Conservation (phyloP, 352 stramenopile species). For the Pythium aphanidermatum region DNA sequence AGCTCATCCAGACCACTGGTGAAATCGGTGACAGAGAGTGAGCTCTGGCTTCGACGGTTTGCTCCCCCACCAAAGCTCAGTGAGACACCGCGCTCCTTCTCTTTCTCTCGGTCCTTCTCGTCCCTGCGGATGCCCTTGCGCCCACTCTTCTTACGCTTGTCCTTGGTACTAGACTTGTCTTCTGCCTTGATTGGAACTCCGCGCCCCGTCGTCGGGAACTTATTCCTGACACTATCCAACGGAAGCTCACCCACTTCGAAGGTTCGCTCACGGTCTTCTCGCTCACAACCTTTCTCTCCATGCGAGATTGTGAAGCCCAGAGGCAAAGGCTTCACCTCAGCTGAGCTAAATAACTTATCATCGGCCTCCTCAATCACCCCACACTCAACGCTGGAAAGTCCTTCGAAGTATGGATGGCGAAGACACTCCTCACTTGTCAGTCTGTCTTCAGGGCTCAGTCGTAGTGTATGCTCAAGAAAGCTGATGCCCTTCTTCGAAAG, state of each 20-base stretch:
- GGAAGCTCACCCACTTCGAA: not conserved
- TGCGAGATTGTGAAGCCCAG: constrained; percentile 4
- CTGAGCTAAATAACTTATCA: not conserved
- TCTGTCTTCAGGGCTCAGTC: constrained; percentile 69
- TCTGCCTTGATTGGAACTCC: constrained; percentile 15
- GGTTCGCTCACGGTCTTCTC: too few relatives aligned
- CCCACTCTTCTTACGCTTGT: constrained; percentile 17
- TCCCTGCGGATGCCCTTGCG: constrained; percentile 12
- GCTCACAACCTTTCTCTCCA: too few relatives aligned
- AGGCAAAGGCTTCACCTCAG: constrained; percentile 18
- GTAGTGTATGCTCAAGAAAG: constrained; percentile 79
- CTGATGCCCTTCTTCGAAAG: constrained; percentile 76
- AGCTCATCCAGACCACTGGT: constrained; percentile 7
- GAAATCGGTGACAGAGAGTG: constrained; percentile 3
- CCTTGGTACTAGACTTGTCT: constrained; percentile 12
- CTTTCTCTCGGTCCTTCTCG: constrained; percentile 7
- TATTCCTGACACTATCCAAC: constrained; percentile 1
- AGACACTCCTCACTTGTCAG: constrained; percentile 73
- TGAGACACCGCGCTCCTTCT: not conserved
- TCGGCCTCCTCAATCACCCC: not conserved
- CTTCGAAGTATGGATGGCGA: constrained; percentile 87
- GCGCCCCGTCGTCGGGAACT: constrained; percentile 7
- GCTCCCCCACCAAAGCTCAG: constrained; percentile 1
- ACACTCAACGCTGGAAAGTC: constrained; percentile 15
- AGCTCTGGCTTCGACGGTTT: constrained; percentile 12